Base-by-base conservation (phyloP, 1,284 basidiomycete genomes). In the Volvariella volvacea region DNA sequence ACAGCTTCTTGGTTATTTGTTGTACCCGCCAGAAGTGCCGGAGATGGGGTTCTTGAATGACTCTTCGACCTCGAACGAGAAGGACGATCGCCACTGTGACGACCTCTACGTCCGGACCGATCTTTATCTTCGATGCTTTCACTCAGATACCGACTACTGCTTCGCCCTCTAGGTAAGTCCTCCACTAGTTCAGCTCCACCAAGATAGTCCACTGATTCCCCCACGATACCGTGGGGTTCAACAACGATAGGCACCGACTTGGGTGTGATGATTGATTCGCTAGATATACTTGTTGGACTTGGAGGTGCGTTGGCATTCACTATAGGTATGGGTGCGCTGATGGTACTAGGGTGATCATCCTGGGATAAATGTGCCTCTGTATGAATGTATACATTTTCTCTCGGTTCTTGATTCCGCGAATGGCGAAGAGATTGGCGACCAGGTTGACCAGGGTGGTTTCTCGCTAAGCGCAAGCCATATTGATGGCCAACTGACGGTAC, bases 121-220 rank as follows among this genome's bases (percentile, higher is more conserved):
- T 36, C 6, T 6, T n/a, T 36, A 16, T 20, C 34, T 15, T 20
- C 34, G n/a, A 16, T 15, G 4, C 34, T 15, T 15, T 8, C n/a
- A 16, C 14, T 36, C 7, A 15, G 34, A 15, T 20, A 20, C 15
- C 19, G n/a, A 15, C 34, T 36, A 15, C n/a, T 15, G 19, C 20
- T 25, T 20, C 19, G 36, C 14, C 21, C 7, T 30, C 45, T 6
- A 28, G 48, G 50, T 48, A 65, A 68, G 47, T 70, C 67, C 43
- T 68, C 67, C 6, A 69, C 71, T 9, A 78, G 62, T 53, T 79
- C 74, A 14, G 76, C 73, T 1, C 76, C 77, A 22, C 67, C 74
- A 55, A 82, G 81, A 59, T 81, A 80, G 53, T 84, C 81, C 49
- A 75, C 76, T 3, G 73, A 74, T 46, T 79, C 78, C 48, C 71